Conservation (phyloP, 805 yeast genomes). For the Candida ovalis region DNA sequence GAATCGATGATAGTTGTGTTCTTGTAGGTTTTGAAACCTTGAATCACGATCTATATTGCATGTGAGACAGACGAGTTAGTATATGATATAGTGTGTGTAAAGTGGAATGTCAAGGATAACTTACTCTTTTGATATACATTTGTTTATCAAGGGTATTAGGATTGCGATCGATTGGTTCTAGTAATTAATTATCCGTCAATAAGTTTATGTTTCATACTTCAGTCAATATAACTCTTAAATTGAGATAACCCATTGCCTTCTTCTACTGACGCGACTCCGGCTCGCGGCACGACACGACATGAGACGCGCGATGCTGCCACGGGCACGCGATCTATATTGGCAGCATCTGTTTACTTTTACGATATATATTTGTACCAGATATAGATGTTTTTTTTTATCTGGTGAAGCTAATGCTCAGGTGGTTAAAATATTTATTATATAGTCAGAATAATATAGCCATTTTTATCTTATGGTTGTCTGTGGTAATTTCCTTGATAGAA, state of each 20-base stretch:
- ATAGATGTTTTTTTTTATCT: no score
- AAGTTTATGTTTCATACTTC: not conserved
- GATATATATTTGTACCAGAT: no score
- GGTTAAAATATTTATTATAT: no score
- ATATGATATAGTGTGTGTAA: not conserved
- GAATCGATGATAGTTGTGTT: slow-evolving; percentile 74
- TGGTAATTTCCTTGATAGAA: slow-evolving; percentile 74
- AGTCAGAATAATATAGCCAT: no score
- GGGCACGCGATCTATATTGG: not conserved
- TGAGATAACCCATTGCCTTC: not conserved
- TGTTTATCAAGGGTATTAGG: not conserved
- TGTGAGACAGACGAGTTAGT: slow-evolving; percentile 6
- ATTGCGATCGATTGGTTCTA: not conserved
- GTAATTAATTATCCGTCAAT: no score
- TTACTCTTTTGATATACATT: slow-evolving; percentile 30
- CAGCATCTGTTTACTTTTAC: not conserved
- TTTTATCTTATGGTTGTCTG: no score
- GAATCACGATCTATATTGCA: slow-evolving; percentile 56
- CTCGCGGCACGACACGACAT: not conserved
- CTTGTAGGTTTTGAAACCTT: slow-evolving; percentile 92
- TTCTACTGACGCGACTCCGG: not conserved
- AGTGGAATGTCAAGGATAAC: no score
- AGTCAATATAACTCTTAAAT: not conserved
- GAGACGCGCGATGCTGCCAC: not conserved
- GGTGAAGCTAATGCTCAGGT: no score